A percentile compares a stretch with the other conserved stretches of the same genome.
Evolutionary conservation across 2,329 filamentous ascomycete species (phyloP).

Genomic region (Gaeumannomyces sp.): DNA sequence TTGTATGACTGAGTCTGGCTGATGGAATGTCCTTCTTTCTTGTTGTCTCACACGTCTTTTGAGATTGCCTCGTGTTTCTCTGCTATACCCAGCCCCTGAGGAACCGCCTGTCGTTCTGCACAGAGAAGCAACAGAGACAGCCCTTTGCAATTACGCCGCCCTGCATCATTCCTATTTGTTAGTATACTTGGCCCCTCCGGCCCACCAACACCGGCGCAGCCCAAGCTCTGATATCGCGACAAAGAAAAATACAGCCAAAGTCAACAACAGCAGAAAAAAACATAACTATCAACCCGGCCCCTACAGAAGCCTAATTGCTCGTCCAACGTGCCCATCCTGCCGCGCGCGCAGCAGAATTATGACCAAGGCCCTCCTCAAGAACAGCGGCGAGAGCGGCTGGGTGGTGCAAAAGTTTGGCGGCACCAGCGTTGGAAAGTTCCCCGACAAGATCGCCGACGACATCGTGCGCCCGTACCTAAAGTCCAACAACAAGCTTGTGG

Average conservation of each 20-base stretch:
- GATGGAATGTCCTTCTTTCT: neutral
- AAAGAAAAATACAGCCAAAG: neutral
- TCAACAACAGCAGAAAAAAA: neutral
- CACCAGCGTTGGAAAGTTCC: slow-evolving; percentile 92
- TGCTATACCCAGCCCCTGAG: too few species aligned
- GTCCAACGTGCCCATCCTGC: too few species aligned
- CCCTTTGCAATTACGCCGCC: too few species aligned
- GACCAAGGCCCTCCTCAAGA: slow-evolving; percentile 20
- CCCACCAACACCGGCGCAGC: neutral
- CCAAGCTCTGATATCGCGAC: neutral
- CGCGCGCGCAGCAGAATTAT: slow-evolving; percentile 13
- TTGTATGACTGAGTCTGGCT: neutral
- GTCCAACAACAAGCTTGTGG: slow-evolving; percentile 65
- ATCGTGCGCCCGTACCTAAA: slow-evolving; percentile 55
- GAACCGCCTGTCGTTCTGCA: too few species aligned
- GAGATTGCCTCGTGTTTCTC: neutral
- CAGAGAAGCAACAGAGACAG: neutral
- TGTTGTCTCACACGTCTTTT: neutral
- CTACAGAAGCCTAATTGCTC: neutral
- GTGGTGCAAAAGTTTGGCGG: slow-evolving; percentile 93
- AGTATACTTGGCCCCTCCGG: neutral
- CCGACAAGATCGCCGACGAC: slow-evolving; percentile 65
- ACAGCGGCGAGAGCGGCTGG: slow-evolving; percentile 50
- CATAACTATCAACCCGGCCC: too few species aligned
- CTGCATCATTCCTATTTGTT: neutral